These are phyloP conservation scores for Verbascum thapsus DNA, from an alignment of 257 asterid genomes.

Conservation along the genomic window DNA sequence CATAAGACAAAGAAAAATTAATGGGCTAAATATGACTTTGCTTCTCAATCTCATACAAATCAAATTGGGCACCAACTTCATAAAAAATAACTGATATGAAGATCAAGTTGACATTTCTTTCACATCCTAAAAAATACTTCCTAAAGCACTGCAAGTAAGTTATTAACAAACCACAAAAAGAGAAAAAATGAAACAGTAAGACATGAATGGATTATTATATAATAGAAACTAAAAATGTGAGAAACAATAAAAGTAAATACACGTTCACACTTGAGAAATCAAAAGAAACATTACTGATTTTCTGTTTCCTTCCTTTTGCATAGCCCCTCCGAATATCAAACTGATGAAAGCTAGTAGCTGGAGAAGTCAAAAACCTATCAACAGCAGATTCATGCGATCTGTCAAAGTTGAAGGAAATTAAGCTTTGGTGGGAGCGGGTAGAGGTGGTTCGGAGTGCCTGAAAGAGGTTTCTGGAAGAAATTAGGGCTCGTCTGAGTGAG, in stretches of 20 bases:
- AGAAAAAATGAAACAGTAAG: too few relatives aligned
- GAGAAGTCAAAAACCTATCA: slow-evolving; percentile 28
- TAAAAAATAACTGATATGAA: too few relatives aligned
- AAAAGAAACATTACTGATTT: slow-evolving; percentile 38
- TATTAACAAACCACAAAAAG: too few relatives aligned
- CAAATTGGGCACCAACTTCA: not conserved
- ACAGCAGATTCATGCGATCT: slow-evolving; percentile 34
- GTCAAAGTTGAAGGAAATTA: slow-evolving; percentile 29
- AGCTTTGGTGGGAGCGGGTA: slow-evolving; percentile 34
- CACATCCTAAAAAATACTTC: too few relatives aligned
- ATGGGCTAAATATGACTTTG: not conserved
- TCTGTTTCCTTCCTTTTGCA: slow-evolving; percentile 75
- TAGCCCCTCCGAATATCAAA: slow-evolving; percentile 55
- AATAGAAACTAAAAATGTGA: too few relatives aligned
- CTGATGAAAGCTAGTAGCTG: slow-evolving; percentile 26
- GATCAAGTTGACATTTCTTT: too few relatives aligned
- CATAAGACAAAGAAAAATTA: not conserved
- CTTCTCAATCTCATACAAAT: slow-evolving; percentile 1
- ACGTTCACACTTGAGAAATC: slow-evolving; percentile 15
- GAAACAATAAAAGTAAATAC: slow-evolving; percentile 11
- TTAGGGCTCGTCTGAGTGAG: slow-evolving; percentile 57
- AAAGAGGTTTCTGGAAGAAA: slow-evolving; percentile 38
- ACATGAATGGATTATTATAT: too few relatives aligned
- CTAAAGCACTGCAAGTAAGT: too few relatives aligned
- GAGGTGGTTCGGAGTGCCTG: slow-evolving; percentile 46